A percentile compares a stretch with the other conserved stretches of the same genome.
phyloP scores from a whole-genome alignment of 1,139 yeast genomes.

The Nadsonia commutata region DNA sequence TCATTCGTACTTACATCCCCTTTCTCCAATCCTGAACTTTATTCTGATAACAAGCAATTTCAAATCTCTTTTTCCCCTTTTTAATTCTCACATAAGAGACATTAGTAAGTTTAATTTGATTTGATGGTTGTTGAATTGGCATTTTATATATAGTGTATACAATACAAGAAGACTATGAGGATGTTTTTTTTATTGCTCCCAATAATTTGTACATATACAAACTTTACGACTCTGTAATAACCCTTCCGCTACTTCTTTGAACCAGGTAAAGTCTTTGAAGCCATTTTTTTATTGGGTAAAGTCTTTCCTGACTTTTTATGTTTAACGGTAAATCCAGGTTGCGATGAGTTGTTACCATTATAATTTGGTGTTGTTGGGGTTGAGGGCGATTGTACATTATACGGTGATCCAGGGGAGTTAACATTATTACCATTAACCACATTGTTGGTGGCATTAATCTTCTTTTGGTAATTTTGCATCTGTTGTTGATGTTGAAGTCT shows the following conservation, averaged over 20 bases:
- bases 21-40: constrained; percentile 92
- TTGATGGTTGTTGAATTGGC: constrained; percentile 67
- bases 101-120: constrained; percentile 81
- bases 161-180: background rate
- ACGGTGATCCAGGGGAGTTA: background rate
- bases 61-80: constrained; percentile 82
- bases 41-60: constrained; percentile 91
- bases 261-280: background rate
- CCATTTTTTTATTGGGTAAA: background rate
- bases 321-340: background rate
- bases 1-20: constrained; percentile 38
- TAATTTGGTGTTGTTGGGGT: background rate
- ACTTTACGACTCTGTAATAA: background rate
- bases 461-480: background rate
- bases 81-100: constrained; percentile 86
- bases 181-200: background rate
- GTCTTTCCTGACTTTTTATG: background rate
- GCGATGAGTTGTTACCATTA: background rate
- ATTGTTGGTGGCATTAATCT: background rate
- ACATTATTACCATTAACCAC: background rate
- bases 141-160: constrained; percentile 6
- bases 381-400: background rate
- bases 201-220: background rate
- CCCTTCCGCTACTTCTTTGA: too few relatives aligned
- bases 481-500: background rate